Base-by-base conservation (phyloP, 129 eudicot species). In the Kitagawia praeruptora region DNA sequence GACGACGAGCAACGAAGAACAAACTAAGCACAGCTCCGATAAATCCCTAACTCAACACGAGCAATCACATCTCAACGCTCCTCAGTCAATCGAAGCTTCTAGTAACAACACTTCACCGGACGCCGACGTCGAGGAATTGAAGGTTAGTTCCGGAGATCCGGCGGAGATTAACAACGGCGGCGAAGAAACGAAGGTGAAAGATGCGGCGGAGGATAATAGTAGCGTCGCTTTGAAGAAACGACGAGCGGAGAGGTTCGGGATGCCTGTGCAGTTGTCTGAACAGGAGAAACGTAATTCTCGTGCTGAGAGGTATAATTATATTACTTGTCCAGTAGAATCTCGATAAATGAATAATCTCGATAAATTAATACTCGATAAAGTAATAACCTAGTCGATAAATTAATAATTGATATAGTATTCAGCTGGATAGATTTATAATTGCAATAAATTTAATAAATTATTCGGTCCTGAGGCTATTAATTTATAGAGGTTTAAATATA, bases 161-260 rank as follows among this genome's bases (percentile, higher is more conserved):
- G 82, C 21, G 81, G 83, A 23, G 81, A 82, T 49, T 75, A 15
- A 28, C 5, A 23, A 73, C 53, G 38, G 70, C 38, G 70, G 38
- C 1, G 73, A 27, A 6, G 28, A 69, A 11, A n/a, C 37, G 4
- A 61, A 61, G 69, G 69, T 25, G 14, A 61, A 61, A 61, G 69
- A 61, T 61, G 6, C 74, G 38, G 25, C 75, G 51, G 80, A 61
- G 0, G 12, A 61, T 61, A 61, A 25, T 37, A 85, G 75, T n/a
- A 85, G 82, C 53, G 90, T 82, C 77, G 81, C 85, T 37, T 86
- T 85, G 92, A 91, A 90, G 89, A 94, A 94, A 88, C 89, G 87
- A 63, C 86, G 98, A 28, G 98, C 98, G 1, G 98, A 94, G 85
- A 89, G 98, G 25, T 94, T 94, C 34, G 98, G 98, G 34, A 82